Evolutionary conservation across 345 rosid species (phyloP).

Genomic region (Aquilaria yunnanensis): DNA sequence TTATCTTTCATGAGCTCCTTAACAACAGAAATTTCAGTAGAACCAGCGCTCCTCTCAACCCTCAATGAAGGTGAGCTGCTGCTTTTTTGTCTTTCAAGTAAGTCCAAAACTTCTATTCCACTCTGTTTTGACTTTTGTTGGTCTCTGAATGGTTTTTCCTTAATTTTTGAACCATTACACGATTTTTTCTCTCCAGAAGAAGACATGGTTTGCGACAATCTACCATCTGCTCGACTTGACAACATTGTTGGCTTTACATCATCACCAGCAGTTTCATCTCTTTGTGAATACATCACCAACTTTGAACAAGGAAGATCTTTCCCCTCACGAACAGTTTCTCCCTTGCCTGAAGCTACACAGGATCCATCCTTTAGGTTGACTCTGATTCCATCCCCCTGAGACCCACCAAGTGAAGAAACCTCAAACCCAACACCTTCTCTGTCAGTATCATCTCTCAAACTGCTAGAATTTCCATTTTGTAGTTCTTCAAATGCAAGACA

Average conservation of each 20-base stretch:
- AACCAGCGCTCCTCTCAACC: slow-evolving; percentile 21
- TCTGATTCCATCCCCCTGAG: slow-evolving; percentile 37
- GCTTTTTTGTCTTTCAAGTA: slow-evolving; percentile 21
- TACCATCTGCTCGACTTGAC: slow-evolving; percentile 25
- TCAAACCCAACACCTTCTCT: slow-evolving; percentile 24
- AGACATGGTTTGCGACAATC: slow-evolving; percentile 24
- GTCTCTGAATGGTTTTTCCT: slow-evolving; percentile 25
- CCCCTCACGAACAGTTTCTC: slow-evolving; percentile 27
- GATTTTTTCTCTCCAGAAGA: slow-evolving; percentile 30
- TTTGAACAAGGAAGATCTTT: slow-evolving; percentile 26
- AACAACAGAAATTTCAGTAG: slow-evolving; percentile 14
- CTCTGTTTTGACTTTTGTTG: slow-evolving; percentile 30
- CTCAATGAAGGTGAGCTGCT: slow-evolving; percentile 19
- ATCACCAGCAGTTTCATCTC: slow-evolving; percentile 33
- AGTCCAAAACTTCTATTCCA: slow-evolving; percentile 24
- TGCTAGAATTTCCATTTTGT: slow-evolving; percentile 38
- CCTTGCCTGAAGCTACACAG: slow-evolving; percentile 15
- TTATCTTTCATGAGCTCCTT: slow-evolving; percentile 31
- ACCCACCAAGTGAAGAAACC: slow-evolving; percentile 29
- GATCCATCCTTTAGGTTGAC: slow-evolving; percentile 26
- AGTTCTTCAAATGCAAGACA: slow-evolving; percentile 62
- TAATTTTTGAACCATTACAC: slow-evolving; percentile 25
- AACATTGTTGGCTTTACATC: slow-evolving; percentile 34
- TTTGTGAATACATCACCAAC: slow-evolving; percentile 30
- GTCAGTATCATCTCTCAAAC: slow-evolving; percentile 30